Conservation (phyloP, 2,329 filamentous ascomycete species). For the Pseudogymnoascus sp. region DNA sequence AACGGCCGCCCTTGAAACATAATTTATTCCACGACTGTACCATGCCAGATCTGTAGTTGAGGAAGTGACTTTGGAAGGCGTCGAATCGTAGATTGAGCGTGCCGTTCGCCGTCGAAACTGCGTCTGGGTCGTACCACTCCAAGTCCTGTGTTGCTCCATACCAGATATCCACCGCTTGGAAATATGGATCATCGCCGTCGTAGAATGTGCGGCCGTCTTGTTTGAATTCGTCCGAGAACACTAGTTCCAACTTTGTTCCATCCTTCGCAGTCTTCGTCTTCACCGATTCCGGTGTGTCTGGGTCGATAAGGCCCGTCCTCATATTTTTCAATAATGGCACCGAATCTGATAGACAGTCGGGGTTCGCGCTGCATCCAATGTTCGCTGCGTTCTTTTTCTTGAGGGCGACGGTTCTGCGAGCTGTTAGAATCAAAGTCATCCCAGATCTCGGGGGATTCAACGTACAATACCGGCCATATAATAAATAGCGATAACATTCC, state of each 20-base stretch:
- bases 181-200: constrained; percentile 60
- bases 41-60: constrained; percentile 66
- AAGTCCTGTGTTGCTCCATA: constrained; percentile 64
- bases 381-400: constrained; percentile 24
- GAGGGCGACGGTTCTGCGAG: constrained; percentile 46
- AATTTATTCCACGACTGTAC: constrained; percentile 66
- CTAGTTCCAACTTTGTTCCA: constrained; percentile 54
- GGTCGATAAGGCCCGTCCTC: constrained; percentile 54
- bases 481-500: constrained; percentile 59
- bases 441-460: background rate
- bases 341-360: constrained; percentile 30
- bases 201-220: constrained; percentile 60
- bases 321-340: constrained; percentile 49
- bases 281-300: constrained; percentile 53
- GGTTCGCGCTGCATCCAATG: constrained; percentile 30
- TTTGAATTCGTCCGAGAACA: constrained; percentile 69
- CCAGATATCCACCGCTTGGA: constrained; percentile 60
- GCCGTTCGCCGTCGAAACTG: constrained; percentile 52
- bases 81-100: constrained; percentile 57
- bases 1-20: constrained; percentile 61
- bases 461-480: constrained; percentile 61
- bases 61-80: constrained; percentile 53
- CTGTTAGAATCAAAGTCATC: constrained; percentile 19
- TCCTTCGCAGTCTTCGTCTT: constrained; percentile 47
- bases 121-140: constrained; percentile 65